Percentiles rank a stretch among this genome's conserved stretches.
Conservation (phyloP, 2,329 filamentous ascomycete genomes). For the Didymella arachidicola region DNA sequence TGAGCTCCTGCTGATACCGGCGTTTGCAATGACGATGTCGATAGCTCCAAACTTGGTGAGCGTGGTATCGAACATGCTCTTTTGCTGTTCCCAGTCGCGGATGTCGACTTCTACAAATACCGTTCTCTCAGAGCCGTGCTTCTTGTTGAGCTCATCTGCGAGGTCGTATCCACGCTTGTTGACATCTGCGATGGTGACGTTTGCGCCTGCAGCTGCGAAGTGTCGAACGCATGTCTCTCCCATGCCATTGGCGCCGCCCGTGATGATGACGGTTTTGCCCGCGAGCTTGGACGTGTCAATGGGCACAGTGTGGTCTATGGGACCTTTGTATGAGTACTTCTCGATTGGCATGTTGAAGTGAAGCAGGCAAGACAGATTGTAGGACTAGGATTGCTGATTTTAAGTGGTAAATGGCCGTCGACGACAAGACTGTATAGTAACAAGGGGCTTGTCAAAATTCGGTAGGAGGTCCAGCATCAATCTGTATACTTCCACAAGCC, state of each 20-base stretch:
- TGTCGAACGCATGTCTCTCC: constrained; percentile 45
- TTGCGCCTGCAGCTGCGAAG: constrained; percentile 43
- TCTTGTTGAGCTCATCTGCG: not conserved
- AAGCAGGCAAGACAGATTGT: not conserved
- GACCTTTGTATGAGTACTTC: not conserved
- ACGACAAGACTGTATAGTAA: not conserved
- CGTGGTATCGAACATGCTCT: not conserved
- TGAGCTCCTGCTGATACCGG: not conserved
- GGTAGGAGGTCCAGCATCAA: not conserved
- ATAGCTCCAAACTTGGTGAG: not conserved
- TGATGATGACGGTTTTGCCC: constrained; percentile 57
- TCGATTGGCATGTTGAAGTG: not conserved
- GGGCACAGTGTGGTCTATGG: not conserved
- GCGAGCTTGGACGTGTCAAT: not conserved
- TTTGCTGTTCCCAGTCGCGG: not conserved
- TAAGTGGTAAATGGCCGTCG: not conserved
- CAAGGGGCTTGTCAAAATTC: not conserved
- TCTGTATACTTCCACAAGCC: not conserved
- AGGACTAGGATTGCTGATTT: not conserved
- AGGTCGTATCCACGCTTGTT: constrained; percentile 31
- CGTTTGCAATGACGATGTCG: not conserved
- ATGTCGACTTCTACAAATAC: not conserved
- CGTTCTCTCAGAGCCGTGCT: not conserved
- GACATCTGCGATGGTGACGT: constrained; percentile 48
- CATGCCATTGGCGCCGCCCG: constrained; percentile 56